Evolutionary conservation across 352 stramenopile species (phyloP), one percentile per base, ranked within the genome.

Genomic region (Globisporangium solare): DNA sequence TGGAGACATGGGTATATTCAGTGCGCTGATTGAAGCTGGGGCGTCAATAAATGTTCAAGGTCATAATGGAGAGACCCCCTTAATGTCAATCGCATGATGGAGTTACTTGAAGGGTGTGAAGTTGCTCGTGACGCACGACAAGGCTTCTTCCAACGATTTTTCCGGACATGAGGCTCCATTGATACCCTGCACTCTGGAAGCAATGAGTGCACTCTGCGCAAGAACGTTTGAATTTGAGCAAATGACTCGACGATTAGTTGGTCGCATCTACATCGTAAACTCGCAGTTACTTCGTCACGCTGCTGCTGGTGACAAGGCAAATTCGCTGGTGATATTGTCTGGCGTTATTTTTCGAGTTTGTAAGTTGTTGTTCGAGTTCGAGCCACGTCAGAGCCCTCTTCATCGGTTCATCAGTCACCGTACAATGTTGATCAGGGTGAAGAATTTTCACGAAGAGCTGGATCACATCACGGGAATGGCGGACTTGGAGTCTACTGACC

Each of bases 281-380:
- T 27, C 47, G 7, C 47, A 53, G 27, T 18, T 53, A 20, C 47
- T 43, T 12, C 5, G 6, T 35, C 27, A 10, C 5, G 27, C 27
- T 35, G 47, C 31, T 39, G 27, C 12, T n/a, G 15, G n/a, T 17
- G 27, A 12, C 47, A 14, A 43, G 11, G 27, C 31, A 15, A 11
- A 10, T n/a, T 40, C 27, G 18, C 12, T 39, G 24, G 37, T 21
- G 18, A 18, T 20, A 13, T 51, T 51, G 22, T 13, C 24, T n/a
- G 20, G 22, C 8, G 22, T 51, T 17, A 37, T 37, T 20, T 51
- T 51, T n/a, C 47, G 47, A 10, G n/a, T 51, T 31, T 51, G 47
- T n/a, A 24, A 20, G 2, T n/a, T 51, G 15, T 20, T 22, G 27
- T 20, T 51, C 24, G 18, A 51, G 24, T 24, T 24, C 24, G 27